Evolutionary conservation across 2,329 filamentous ascomycete species (phyloP).

Genomic region (Arthrobotrys sinensis): DNA sequence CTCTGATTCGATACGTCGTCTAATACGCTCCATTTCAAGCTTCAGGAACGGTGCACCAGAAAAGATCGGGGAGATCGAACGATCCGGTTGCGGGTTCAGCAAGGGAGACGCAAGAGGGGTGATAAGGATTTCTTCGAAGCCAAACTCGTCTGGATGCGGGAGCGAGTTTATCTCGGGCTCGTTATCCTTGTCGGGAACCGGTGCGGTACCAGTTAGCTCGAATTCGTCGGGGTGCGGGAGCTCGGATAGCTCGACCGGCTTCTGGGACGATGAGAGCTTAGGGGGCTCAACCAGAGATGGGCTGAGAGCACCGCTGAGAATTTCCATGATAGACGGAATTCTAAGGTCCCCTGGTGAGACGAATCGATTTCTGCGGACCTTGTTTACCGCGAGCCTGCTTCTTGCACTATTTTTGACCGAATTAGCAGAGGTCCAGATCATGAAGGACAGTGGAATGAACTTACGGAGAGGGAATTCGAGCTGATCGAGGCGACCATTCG

Average conservation of each 20-base stretch:
- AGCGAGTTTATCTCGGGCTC: slow-evolving; percentile 23
- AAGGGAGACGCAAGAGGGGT: slow-evolving; percentile 37
- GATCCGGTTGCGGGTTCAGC: slow-evolving; percentile 12
- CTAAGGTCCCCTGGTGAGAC: slow-evolving; percentile 38
- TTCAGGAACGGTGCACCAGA: slow-evolving; percentile 31
- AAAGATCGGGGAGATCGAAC: slow-evolving; percentile 24
- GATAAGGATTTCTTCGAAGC: slow-evolving; percentile 31
- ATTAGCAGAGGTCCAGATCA: not conserved
- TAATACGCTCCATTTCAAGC: slow-evolving; percentile 42
- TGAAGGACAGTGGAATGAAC: slow-evolving; percentile 26
- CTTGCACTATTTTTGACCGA: not conserved
- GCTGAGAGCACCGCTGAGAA: slow-evolving; percentile 29
- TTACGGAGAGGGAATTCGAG: slow-evolving; percentile 30
- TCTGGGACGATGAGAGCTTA: slow-evolving; percentile 11
- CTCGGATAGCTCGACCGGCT: slow-evolving; percentile 4
- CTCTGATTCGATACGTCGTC: slow-evolving; percentile 35
- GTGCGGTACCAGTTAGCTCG: not conserved
- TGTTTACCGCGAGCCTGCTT: slow-evolving; percentile 32
- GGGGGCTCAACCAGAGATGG: not conserved
- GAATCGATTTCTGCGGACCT: slow-evolving; percentile 38
- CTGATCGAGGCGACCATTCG: slow-evolving; percentile 6
- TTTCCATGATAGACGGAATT: slow-evolving; percentile 52
- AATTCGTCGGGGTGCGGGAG: slow-evolving; percentile 7
- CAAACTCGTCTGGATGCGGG: slow-evolving; percentile 40
- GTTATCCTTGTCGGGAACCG: not conserved